Evolutionary conservation across 495 filamentous ascomycete genomes (phyloP), one percentile per base, ranked within the genome.

Genomic region (Bathelium albidoporum): DNA sequence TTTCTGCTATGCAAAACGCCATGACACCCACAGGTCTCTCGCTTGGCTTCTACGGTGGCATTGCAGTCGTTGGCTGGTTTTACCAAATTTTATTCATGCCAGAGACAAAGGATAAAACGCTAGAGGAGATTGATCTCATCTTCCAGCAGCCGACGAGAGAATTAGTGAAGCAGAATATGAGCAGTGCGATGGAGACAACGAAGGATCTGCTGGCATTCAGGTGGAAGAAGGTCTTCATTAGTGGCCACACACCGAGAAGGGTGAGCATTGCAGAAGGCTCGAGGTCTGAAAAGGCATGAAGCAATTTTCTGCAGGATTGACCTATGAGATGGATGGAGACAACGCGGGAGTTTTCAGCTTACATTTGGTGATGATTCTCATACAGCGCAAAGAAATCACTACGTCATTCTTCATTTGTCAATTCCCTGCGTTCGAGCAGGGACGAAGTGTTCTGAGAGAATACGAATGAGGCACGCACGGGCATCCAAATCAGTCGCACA

Each of bases 61-160:
- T 85, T 65, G 82, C 82, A 2, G 75, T 80, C 1, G 12, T 85
- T 0, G 82, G 81, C 9, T 83, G 80, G 80, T 69, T 82, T 62
- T 84, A 83, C 66, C 81, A 83, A 73, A 74, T 84, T 22, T 64
- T 84, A 28, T 85, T 85, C 71, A 85, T 84, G 82, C 82, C 82
- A 0, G 82, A 85, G 74, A 85, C 83, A 1, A 84, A 84, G 74
- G 82, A 85, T 65, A 81, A 81, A 73, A 79, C 81, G n/a, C 72
- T 85, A 0, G 83, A 85, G 72, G 82, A 85, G 69, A 84, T 85
- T 58, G 81, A 85, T 68, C 75, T 81, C 64, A 70, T 85, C 22
- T 84, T 85, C 72, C 76, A 74, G 2, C 72, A 78, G 69, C 81
- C 82, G 18, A 84, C 83, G 3, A 75, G 77, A n/a, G 73, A 79